A percentile compares a stretch with the other conserved stretches of the same genome.
Evolutionary conservation across 345 rosid genomes (phyloP).

Genomic region (Ceriops tagal): DNA sequence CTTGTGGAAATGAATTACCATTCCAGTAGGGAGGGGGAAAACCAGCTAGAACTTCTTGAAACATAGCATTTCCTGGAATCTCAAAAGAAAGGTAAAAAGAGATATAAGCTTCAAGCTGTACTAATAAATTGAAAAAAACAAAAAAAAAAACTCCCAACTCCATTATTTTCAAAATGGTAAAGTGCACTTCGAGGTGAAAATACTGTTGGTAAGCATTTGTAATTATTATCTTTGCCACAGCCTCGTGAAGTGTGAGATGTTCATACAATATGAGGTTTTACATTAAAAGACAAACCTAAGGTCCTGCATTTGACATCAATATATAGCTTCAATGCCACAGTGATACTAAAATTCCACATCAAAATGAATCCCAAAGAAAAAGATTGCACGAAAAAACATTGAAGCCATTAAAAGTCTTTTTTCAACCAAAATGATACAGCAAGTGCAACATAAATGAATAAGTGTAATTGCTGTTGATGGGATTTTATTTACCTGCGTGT

Average conservation of each 20-base stretch:
- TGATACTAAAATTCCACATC: background rate
- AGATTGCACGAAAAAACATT: background rate
- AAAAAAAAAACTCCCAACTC: too few species aligned
- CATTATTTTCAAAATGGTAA: too few species aligned
- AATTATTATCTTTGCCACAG: background rate
- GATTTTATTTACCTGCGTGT: slow-evolving; percentile 31
- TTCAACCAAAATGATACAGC: too few species aligned
- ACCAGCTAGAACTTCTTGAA: slow-evolving; percentile 30
- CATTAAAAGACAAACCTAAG: background rate
- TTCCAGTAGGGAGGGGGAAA: slow-evolving; percentile 34
- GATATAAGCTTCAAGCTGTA: background rate
- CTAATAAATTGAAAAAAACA: background rate
- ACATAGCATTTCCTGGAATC: slow-evolving; percentile 30
- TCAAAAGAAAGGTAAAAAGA: background rate
- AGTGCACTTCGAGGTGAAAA: background rate
- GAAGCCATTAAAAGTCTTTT: too few species aligned
- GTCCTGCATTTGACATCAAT: background rate
- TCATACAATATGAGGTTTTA: background rate
- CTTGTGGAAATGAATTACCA: slow-evolving; percentile 22
- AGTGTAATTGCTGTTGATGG: background rate
- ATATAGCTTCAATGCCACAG: background rate
- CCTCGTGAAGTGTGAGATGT: background rate
- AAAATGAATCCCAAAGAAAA: background rate
- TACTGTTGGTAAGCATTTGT: background rate
- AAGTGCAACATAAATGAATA: too few species aligned